Base-by-base conservation (phyloP, 331 rosid genomes). In the Ulmus americana region DNA sequence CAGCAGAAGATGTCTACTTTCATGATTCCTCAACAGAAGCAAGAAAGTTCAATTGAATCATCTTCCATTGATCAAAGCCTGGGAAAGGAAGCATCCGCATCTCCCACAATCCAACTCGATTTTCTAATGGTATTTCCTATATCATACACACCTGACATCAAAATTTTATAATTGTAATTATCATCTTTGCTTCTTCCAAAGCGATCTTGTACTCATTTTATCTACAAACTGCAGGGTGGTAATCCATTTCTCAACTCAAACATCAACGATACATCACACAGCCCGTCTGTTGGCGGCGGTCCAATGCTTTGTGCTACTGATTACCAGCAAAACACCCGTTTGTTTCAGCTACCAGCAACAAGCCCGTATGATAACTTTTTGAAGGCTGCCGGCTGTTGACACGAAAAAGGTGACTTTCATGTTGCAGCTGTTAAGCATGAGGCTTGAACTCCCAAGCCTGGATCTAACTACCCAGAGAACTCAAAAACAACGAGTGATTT, bases 381-480 rank as follows among this genome's bases (percentile, higher is more conserved):
- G 70, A 87, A 87, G 82, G 97, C 92, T 5, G 88, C 90, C 12
- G 92, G 97, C 50, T 88, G 95, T 55, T 88, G 68, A 83, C 65
- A 60, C 49, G 3, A 5, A 57, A 16, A 44, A 16, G 70, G 55
- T 59, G 22, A 20, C 22, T 20, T 20, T 20, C 22, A 20, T 20
- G 22, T 20, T 20, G 22, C 22, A 20, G 22, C 2, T 28, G 35
- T 28, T 2, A 28, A 28, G 35, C 35, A 28, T 28, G 35, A 28
- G 35, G 35, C 35, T 28, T 28, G 35, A 1, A 28, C 35, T 28
- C 35, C 35, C 35, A 28, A 28, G 4, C 4, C 35, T 2, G 35
- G 35, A 28, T 28, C 35, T 28, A 2, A 28, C 35, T 28, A 28
- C 35, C 35, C 35, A 28, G 35, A 28, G 35, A 28, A 28, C 35